Base-by-base conservation (phyloP, 805 yeast species). In the Priceomyces castillae region DNA sequence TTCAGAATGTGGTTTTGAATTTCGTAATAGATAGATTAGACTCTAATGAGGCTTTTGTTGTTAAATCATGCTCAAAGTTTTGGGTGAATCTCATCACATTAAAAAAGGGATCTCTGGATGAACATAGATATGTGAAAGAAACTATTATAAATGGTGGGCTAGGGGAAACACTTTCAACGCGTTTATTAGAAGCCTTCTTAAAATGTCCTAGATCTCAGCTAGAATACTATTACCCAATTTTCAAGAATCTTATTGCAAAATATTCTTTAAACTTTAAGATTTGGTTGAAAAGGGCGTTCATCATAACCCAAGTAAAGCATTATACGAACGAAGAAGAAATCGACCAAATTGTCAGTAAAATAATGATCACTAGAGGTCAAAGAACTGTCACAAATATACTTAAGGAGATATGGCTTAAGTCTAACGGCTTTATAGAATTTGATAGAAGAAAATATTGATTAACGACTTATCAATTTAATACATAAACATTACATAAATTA, bases 321-420 rank as follows among this genome's bases (percentile, higher is more conserved):
- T 25, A 57, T 15, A 25, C 5, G 1, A 51, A 58, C 39, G 52
- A 59, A 1, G 67, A 72, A 41, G 78, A 73, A 7, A 51, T 68
- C 4, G 49, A 51, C 9, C 28, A 34, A 22, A 77, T 83, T 40
- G 57, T 80, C 16, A 80, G 75, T 49, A 82, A 80, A 55, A 51
- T 85, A 23, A 54, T 80, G 60, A 46, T 82, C 1, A 82, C 89
- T 0, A 73, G 89, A 53, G 90, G 90, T 2, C 78, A 78, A 33
- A 67, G 88, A 50, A 74, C 74, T 31, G 81, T 84, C 2, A 74
- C 78, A 39, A 80, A 74, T 16, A 69, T 81, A 1, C 64, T 85
- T 10, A 76, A 80, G 44, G 77, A 74, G 40, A 81, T 83, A 61
- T 85, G 90, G 90, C 61, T 83, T 17, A 71, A 74, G 22, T 68